These are phyloP conservation scores for Trapa incisa DNA, from an alignment of 345 rosid species.

Conservation along the genomic window DNA sequence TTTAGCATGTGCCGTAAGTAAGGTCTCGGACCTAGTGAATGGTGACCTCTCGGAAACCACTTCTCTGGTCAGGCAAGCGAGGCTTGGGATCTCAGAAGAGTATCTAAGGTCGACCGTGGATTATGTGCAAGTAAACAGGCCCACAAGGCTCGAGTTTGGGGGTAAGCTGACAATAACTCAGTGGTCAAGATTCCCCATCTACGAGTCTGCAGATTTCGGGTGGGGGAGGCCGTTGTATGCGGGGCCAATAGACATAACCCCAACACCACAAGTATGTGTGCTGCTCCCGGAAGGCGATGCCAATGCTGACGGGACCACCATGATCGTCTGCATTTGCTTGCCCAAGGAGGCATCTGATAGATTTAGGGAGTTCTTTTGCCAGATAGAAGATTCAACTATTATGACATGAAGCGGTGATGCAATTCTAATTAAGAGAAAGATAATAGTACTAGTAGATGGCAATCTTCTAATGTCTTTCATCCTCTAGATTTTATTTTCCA, in stretches of 20 bases:
- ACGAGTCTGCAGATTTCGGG: constrained; percentile 79
- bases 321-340: constrained; percentile 72
- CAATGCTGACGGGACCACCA: constrained; percentile 37
- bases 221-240: constrained; percentile 82
- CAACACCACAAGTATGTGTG: constrained; percentile 85
- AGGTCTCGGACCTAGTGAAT: constrained; percentile 37
- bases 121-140: constrained; percentile 53
- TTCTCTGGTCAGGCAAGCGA: constrained; percentile 48
- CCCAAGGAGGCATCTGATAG: constrained; percentile 40
- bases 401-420: too few species aligned
- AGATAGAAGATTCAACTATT: too few species aligned
- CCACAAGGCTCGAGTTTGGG: constrained; percentile 69
- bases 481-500: too few species aligned
- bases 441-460: too few species aligned
- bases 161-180: constrained; percentile 84
- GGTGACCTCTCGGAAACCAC: constrained; percentile 39
- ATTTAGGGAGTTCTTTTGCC: too few species aligned
- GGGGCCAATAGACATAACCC: constrained; percentile 77
- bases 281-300: constrained; percentile 59
- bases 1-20: constrained; percentile 61
- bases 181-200: constrained; percentile 76
- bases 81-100: constrained; percentile 56
- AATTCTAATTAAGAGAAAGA: too few species aligned
- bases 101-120: constrained; percentile 62
- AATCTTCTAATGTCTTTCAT: too few species aligned